These are phyloP conservation scores for Diplogelasinospora grovesii DNA, from an alignment of 495 filamentous ascomycete genomes.

Conservation along the genomic window DNA sequence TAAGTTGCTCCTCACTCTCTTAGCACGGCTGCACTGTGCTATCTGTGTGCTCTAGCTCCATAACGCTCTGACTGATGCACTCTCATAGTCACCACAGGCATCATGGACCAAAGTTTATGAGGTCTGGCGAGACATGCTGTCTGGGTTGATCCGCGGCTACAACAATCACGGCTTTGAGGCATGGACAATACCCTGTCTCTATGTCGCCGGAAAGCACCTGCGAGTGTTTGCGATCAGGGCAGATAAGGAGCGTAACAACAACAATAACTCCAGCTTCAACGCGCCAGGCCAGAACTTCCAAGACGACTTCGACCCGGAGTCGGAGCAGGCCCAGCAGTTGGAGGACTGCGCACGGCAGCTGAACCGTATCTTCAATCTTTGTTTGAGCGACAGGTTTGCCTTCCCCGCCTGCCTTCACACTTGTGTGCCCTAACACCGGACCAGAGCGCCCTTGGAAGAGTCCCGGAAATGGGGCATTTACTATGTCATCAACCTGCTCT, in stretches of 20 bases:
- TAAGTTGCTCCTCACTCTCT: conserved; percentile 14
- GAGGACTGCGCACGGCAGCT: conserved; percentile 85
- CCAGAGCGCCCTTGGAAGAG: conserved; percentile 74
- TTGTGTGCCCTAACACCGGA: conserved; percentile 3
- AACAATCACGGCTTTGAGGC: conserved; percentile 60
- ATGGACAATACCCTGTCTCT: conserved; percentile 87
- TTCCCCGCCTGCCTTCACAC: background rate
- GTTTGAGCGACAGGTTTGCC: conserved; percentile 74
- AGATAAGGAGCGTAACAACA: conserved; percentile 55
- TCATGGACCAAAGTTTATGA: conserved; percentile 74
- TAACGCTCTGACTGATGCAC: no score
- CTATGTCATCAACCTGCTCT: conserved; percentile 82
- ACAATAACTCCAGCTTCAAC: conserved; percentile 38
- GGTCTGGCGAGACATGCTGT: conserved; percentile 73
- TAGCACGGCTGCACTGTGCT: background rate
- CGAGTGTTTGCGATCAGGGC: conserved; percentile 83
- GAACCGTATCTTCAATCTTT: conserved; percentile 82
- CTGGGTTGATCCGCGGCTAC: conserved; percentile 67
- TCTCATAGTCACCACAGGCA: conserved; percentile 29
- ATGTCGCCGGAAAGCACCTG: conserved; percentile 74
- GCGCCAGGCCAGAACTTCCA: conserved; percentile 48
- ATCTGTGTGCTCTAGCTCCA: background rate
- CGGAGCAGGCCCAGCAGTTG: conserved; percentile 68
- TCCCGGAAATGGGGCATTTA: conserved; percentile 97
- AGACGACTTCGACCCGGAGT: conserved; percentile 68